Evolutionary conservation across 2,329 filamentous ascomycete genomes (phyloP).

Genomic region (Amesomyces nigricolor): DNA sequence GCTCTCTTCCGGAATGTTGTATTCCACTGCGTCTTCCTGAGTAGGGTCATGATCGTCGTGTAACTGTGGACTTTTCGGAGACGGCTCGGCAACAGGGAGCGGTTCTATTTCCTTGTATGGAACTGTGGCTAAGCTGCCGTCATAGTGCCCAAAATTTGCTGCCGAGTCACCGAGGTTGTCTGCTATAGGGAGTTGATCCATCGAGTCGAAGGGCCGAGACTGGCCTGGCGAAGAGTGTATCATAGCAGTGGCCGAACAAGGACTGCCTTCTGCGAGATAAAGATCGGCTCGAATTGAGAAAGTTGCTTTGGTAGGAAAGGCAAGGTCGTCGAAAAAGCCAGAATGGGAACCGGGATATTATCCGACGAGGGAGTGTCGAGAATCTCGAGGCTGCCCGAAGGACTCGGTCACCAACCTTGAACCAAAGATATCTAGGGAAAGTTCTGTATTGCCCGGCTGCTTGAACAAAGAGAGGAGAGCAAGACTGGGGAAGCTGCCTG

Average conservation of each 20-base stretch:
- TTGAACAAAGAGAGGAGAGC: not conserved
- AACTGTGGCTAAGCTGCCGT: not conserved
- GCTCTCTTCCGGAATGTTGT: not conserved
- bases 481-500: not conserved
- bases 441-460: no score
- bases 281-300: not conserved
- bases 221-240: slow-evolving; percentile 4
- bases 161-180: not conserved
- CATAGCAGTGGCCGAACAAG: not conserved
- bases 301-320: no score
- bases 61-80: not conserved
- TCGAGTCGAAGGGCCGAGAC: not conserved
- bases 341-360: not conserved
- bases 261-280: not conserved
- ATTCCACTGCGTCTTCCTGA: not conserved
- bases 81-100: not conserved
- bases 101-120: not conserved
- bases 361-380: no score
- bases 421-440: no score
- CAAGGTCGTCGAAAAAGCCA: not conserved
- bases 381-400: no score
- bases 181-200: not conserved
- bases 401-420: no score
- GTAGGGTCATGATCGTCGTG: not conserved
- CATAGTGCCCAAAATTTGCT: not conserved